phyloP scores from a whole-genome alignment of 2,329 filamentous ascomycete species.

The Ciborinia camelliae region DNA sequence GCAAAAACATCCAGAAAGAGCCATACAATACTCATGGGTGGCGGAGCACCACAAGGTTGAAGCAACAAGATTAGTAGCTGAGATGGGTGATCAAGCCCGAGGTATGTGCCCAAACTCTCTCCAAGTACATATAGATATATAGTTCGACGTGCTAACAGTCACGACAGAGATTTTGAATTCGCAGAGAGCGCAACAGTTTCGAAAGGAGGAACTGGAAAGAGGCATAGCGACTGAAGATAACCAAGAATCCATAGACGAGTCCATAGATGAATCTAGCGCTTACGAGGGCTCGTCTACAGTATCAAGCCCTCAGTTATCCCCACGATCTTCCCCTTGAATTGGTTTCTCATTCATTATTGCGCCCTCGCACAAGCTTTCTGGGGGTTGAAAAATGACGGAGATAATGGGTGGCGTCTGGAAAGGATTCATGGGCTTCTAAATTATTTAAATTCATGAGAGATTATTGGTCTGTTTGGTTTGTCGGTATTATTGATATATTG shows the following conservation, averaged over 20 bases:
- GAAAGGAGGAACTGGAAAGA: background rate
- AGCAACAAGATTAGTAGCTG: constrained; percentile 11
- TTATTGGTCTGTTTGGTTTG: background rate
- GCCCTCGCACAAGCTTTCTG: background rate
- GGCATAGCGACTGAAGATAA: too few relatives aligned
- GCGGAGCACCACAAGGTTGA: constrained; percentile 12
- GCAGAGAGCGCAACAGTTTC: background rate
- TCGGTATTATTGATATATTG: background rate
- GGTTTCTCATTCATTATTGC: background rate
- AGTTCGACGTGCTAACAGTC: background rate
- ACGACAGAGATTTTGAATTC: background rate
- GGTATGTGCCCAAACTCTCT: constrained; percentile 4
- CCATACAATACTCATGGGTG: constrained; percentile 21
- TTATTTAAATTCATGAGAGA: background rate
- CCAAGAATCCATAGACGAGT: background rate
- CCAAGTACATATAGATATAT: background rate
- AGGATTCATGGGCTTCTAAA: background rate
- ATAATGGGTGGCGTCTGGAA: background rate
- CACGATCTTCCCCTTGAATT: background rate
- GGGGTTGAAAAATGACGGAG: background rate
- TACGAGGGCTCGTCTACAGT: constrained; percentile 5
- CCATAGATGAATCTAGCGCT: background rate
- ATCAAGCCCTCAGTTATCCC: background rate
- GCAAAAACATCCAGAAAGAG: constrained; percentile 19
- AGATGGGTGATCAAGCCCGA: background rate